Base-by-base conservation (phyloP, 2,329 filamentous ascomycete genomes). In the Xylariaceae sp. region DNA sequence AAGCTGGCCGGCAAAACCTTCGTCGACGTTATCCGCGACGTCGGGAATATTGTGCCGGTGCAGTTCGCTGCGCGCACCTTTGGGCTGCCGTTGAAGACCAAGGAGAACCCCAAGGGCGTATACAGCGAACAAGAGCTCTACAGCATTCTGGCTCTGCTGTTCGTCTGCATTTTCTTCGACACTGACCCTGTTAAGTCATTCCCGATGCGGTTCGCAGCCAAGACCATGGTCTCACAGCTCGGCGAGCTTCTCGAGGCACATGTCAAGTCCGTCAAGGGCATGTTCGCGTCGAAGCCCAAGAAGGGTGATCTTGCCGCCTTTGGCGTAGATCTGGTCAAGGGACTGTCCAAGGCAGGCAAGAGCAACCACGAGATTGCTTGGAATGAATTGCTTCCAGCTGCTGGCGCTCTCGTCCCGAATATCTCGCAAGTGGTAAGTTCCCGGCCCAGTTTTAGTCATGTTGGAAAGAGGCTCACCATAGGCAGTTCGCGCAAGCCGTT, bases 1-100 rank as follows among this genome's bases (percentile, higher is more conserved):
- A 77, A 75, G 49, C 75, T 91, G 27, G 70, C 66, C 1, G 77
- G 77, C 9, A 75, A 76, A 48, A 78, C 79, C 45, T 84, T 89
- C 62, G 78, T 90, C 38, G 89, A 94, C 58, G 75, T 91, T 4
- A 72, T 89, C 10, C 79, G 83, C 19, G 83, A 89, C 48, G 78
- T 89, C 1, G 84, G 81, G 22, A 89, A 89, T 61, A 68, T 87
- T 22, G 78, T 76, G 0, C 84, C 85, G 6, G 80, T 83, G 3
- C 75, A 81, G 58, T 88, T 87, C 38, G 81, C 79, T 0, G 73
- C 85, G 2, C 75, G 77, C 5, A 73, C 75, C 18, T 86, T 88
- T 62, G 80, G 82, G 43, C 70, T 89, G 3, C 85, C 86, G 0
- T 71, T 90, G 36, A 87, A 88, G 70, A 83, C 80, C 0, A 64